phyloP scores from a whole-genome alignment of 2,329 filamentous ascomycete species.

The Penicillium expansum region DNA sequence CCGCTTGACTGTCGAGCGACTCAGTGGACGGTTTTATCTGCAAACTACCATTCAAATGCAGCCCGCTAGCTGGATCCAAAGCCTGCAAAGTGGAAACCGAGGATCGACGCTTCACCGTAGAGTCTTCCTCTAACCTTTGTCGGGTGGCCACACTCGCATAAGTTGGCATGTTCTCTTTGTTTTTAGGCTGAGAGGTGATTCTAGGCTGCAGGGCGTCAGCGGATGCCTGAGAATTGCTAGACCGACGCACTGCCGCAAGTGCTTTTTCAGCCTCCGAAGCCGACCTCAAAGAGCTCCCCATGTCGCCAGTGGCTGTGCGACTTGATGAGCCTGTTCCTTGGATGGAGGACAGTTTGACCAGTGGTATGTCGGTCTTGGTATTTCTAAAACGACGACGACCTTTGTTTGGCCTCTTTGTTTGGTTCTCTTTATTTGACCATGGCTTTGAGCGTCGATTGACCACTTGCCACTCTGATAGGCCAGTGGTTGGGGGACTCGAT shows the following conservation, averaged over 20 bases:
- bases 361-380: constrained; percentile 22
- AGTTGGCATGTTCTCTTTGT: constrained; percentile 32
- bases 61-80: constrained; percentile 13
- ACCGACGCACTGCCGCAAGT: constrained; percentile 39
- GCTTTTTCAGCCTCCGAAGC: constrained; percentile 40
- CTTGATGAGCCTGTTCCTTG: constrained; percentile 34
- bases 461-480: constrained; percentile 35
- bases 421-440: constrained; percentile 10
- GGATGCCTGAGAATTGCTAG: constrained; percentile 32
- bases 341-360: constrained; percentile 26
- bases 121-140: constrained; percentile 18
- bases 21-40: constrained; percentile 33
- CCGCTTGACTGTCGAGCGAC: constrained; percentile 26
- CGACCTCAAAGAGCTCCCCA: constrained; percentile 20
- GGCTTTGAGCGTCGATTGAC: constrained; percentile 25
- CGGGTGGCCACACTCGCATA: constrained; percentile 36
- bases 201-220: constrained; percentile 12
- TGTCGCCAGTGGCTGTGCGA: constrained; percentile 15
- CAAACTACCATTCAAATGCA: constrained; percentile 13
- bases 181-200: constrained; percentile 1
- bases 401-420: constrained; percentile 9
- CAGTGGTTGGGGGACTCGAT: constrained; percentile 21
- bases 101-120: constrained; percentile 20
- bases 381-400: constrained; percentile 20
- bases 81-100: constrained; percentile 19